Conservation (phyloP, 495 filamentous ascomycete genomes). For the Tuber borchii region DNA sequence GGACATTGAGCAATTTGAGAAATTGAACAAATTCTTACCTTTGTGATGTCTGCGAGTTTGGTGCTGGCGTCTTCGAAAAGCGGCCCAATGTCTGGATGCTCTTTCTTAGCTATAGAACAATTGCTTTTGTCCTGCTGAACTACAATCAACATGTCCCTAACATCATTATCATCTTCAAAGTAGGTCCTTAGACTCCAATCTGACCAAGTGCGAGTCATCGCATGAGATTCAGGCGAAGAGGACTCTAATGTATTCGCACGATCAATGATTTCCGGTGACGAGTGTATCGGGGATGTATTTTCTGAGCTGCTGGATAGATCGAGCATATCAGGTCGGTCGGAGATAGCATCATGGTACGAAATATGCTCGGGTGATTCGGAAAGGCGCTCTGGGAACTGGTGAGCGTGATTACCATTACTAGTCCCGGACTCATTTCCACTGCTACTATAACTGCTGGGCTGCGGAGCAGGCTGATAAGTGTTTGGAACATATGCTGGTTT, state of each 20-base stretch:
- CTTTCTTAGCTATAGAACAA: conserved; percentile 51
- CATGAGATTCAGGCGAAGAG: conserved; percentile 34
- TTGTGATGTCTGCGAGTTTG: conserved; percentile 72
- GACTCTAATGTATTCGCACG: conserved; percentile 42
- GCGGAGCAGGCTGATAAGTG: conserved; percentile 28
- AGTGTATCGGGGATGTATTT: conserved; percentile 52
- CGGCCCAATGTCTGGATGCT: conserved; percentile 74
- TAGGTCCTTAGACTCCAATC: conserved; percentile 78
- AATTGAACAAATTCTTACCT: conserved; percentile 47
- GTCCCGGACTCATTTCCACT: conserved; percentile 8
- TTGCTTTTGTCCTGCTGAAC: conserved; percentile 87
- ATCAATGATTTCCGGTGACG: conserved; percentile 61
- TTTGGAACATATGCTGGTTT: conserved; percentile 24
- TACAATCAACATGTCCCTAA: conserved; percentile 81
- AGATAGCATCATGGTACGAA: conserved; percentile 51
- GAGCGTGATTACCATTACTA: conserved; percentile 7
- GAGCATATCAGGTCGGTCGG: conserved; percentile 55
- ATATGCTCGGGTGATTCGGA: conserved; percentile 75
- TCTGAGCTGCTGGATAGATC: conserved; percentile 61
- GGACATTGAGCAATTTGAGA: neutral
- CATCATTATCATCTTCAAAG: conserved; percentile 84
- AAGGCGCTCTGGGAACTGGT: conserved; percentile 47
- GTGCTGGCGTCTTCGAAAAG: conserved; percentile 81
- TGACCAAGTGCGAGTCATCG: conserved; percentile 58
- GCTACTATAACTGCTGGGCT: conserved; percentile 14